These are phyloP conservation scores for Aspergillus arachidicola DNA, from an alignment of 2,329 filamentous ascomycete species.

Conservation along the genomic window DNA sequence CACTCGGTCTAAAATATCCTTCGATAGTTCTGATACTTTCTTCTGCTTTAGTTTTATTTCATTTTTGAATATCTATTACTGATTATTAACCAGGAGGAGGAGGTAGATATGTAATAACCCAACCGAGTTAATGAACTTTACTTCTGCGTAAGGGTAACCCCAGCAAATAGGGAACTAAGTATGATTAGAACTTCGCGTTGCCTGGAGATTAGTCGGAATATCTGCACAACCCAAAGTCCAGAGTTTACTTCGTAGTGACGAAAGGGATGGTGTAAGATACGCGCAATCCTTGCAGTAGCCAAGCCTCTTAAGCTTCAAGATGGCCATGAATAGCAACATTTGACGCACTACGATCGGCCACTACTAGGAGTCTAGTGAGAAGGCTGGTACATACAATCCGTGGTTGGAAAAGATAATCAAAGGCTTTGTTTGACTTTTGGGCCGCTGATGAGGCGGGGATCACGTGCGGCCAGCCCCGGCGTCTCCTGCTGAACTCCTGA, in stretches of 20 bases:
- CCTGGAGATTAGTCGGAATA: not conserved
- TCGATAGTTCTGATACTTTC: not conserved
- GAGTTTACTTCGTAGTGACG: not conserved
- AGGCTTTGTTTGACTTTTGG: not conserved
- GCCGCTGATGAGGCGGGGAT: not conserved
- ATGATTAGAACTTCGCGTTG: not conserved
- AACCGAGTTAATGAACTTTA: not conserved
- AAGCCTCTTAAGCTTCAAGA: not conserved
- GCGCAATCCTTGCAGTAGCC: not conserved
- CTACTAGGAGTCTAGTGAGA: not conserved
- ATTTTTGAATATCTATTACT: not conserved
- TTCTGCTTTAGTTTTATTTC: too few species aligned
- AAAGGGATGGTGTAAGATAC: not conserved
- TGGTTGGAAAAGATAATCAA: not conserved
- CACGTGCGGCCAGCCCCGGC: slow-evolving; percentile 5
- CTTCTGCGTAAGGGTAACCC: not conserved
- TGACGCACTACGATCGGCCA: not conserved
- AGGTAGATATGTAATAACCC: not conserved
- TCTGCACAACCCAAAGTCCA: not conserved
- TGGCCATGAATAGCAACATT: not conserved
- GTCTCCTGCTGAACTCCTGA: slow-evolving; percentile 7
- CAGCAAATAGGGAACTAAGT: not conserved
- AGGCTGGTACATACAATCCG: not conserved
- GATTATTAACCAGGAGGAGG: not conserved
- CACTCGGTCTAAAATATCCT: not conserved